Evolutionary conservation across 2,329 filamentous ascomycete genomes (phyloP), one percentile per base, ranked within the genome.

Genomic region (Neonectria magnoliae): DNA sequence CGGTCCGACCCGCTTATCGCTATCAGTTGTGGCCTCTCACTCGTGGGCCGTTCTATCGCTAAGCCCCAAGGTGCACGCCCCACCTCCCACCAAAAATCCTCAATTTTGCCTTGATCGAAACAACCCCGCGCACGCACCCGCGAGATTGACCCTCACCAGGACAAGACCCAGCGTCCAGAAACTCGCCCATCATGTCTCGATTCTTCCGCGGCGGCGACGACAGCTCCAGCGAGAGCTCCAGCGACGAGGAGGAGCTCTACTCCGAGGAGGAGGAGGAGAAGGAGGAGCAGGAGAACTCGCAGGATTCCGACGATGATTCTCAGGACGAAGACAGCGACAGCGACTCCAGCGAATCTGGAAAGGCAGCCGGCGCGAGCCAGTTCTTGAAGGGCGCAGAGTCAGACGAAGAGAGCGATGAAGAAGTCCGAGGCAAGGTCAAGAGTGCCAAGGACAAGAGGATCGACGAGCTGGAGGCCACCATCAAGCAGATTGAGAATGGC

Each of bases 401-500:
- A 64, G 93, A 96, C 75, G 92, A 94, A 70, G 90, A 94, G 75
- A 94, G 94, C 78, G 94, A 96, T 70, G 93, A 96, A 70, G 95
- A 98, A 70, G 88, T 89, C 71, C 89, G 91, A 70, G 93, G 91
- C 75, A 89, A 96, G 75, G 92, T 98, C 77, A 98, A 97, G 88
- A 98, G 94, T 81, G 94, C 95, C 76, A 98, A 98, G 83, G 94
- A 98, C 85, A 99, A 99, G 88, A 90, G 96, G 68, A 87, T 93
- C 71, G 95, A 98, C 77, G 97, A 98, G 81, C 87, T 99, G 66
- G 95, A 99, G 80, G 88, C 89, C 65, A 97, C 91, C 47, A 92
- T 98, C 76, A 91, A 92, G 80, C 83, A 92, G 77, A 98, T 99
- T 76, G 94, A 98, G 79, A 99, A 99, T 83, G 94, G 93, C 67